Conservation (phyloP, 345 rosid genomes). For the Lepidium didymum region DNA sequence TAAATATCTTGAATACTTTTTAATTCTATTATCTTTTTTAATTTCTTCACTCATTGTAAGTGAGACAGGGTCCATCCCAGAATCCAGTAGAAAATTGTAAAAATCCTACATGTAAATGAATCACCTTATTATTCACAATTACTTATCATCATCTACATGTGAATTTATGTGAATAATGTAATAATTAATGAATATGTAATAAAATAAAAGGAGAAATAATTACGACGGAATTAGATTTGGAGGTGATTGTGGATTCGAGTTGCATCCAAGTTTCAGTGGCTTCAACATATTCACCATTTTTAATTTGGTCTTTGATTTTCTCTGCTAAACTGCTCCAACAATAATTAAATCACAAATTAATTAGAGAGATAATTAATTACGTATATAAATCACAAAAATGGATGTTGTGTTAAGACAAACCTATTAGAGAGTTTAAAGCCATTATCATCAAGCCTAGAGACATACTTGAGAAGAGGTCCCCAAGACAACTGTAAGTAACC, state of each 20-base stretch:
- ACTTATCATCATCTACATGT: not conserved
- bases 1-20: constrained; percentile 50
- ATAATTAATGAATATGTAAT: not conserved
- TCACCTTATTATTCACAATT: not conserved
- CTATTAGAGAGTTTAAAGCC: constrained; percentile 50
- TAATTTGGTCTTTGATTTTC: constrained; percentile 51
- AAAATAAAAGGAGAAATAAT: not conserved
- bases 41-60: constrained; percentile 25
- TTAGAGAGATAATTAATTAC: not conserved
- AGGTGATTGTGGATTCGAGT: constrained; percentile 40
- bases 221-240: constrained; percentile 62
- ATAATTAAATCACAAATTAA: not conserved
- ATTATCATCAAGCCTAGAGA: constrained; percentile 60
- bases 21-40: constrained; percentile 13
- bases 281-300: constrained; percentile 33
- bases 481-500: constrained; percentile 60
- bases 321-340: constrained; percentile 44
- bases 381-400: not conserved
- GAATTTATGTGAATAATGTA: not conserved
- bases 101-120: constrained; percentile 45
- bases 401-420: constrained; percentile 21
- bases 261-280: constrained; percentile 66
- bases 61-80: constrained; percentile 42
- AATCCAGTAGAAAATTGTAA: constrained; percentile 67
- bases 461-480: constrained; percentile 79